These are phyloP conservation scores for Rutidosis leptorrhynchoides DNA, from an alignment of 129 eudicot species.

Conservation along the genomic window DNA sequence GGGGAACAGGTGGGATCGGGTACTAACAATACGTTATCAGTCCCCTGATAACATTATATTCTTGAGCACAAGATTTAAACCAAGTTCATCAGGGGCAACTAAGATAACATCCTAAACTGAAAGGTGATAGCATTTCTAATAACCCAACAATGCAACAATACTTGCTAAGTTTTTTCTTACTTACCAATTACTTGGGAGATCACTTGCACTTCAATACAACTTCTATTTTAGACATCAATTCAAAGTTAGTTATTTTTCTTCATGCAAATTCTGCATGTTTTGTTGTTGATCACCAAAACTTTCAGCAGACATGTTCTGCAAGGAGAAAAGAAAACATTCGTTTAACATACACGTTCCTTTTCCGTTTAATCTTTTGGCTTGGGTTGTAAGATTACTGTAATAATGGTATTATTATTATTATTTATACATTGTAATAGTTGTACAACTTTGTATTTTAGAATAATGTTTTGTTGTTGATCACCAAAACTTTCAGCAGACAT, in stretches of 20 bases:
- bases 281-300: slow-evolving; percentile 35
- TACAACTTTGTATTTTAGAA: too few relatives aligned
- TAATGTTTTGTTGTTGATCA: slow-evolving; percentile 34
- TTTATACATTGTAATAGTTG: too few relatives aligned
- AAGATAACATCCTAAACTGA: slow-evolving; percentile 16
- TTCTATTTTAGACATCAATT: neutral
- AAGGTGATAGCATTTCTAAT: neutral
- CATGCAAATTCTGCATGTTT: slow-evolving; percentile 21
- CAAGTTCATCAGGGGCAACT: slow-evolving; percentile 10
- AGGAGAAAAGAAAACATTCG: slow-evolving; percentile 4
- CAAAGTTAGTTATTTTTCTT: slow-evolving; percentile 13
- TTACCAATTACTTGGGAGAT: neutral
- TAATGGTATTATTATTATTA: neutral
- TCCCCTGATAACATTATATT: neutral
- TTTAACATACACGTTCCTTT: neutral
- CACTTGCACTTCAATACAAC: slow-evolving; percentile 7
- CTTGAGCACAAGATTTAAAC: slow-evolving; percentile 12
- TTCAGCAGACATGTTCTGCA: slow-evolving; percentile 36
- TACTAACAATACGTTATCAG: slow-evolving; percentile 3
- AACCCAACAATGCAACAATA: neutral
- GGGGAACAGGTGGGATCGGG: neutral
- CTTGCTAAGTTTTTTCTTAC: neutral
- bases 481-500: slow-evolving; percentile 32
- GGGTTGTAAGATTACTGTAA: neutral
- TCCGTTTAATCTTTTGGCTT: neutral